These are phyloP conservation scores for Ashbya aceris DNA, from an alignment of 1,139 yeast genomes.

Conservation along the genomic window DNA sequence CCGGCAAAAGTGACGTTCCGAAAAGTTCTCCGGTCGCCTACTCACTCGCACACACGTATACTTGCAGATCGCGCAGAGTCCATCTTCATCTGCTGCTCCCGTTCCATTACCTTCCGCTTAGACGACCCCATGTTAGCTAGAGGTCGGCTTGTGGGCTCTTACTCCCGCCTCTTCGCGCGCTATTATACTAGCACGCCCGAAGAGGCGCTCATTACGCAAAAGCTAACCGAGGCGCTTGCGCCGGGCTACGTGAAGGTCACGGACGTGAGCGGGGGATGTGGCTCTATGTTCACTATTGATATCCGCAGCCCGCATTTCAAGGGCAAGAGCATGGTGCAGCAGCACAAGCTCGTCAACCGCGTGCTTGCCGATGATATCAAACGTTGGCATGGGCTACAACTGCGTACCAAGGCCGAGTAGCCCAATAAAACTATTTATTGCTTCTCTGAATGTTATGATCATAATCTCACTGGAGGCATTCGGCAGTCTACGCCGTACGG, in stretches of 20 bases:
- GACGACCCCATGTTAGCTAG: neutral
- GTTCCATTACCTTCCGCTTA: no score
- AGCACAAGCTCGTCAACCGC: slow-evolving; percentile 81
- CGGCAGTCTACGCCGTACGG: no score
- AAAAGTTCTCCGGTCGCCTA: no score
- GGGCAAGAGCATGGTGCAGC: slow-evolving; percentile 78
- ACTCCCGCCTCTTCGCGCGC: slow-evolving; percentile 3
- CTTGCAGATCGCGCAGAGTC: no score
- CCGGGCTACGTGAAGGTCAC: slow-evolving; percentile 58
- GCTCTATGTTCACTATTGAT: slow-evolving; percentile 90
- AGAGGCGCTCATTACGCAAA: slow-evolving; percentile 54
- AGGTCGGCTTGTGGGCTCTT: neutral
- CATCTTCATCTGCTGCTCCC: no score
- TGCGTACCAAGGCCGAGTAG: slow-evolving; percentile 49
- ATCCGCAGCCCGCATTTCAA: slow-evolving; percentile 67
- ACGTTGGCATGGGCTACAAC: slow-evolving; percentile 92
- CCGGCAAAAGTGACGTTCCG: no score
- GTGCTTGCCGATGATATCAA: slow-evolving; percentile 75
- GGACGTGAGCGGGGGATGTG: slow-evolving; percentile 94
- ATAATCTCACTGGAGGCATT: no score
- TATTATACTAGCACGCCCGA: slow-evolving; percentile 43
- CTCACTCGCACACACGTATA: no score
- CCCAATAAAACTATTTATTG: neutral
- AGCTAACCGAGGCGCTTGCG: slow-evolving; percentile 43
- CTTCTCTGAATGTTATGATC: no score